These are phyloP conservation scores for Rhodamnia rubescens DNA, from an alignment of 345 rosid genomes.

Conservation along the genomic window DNA sequence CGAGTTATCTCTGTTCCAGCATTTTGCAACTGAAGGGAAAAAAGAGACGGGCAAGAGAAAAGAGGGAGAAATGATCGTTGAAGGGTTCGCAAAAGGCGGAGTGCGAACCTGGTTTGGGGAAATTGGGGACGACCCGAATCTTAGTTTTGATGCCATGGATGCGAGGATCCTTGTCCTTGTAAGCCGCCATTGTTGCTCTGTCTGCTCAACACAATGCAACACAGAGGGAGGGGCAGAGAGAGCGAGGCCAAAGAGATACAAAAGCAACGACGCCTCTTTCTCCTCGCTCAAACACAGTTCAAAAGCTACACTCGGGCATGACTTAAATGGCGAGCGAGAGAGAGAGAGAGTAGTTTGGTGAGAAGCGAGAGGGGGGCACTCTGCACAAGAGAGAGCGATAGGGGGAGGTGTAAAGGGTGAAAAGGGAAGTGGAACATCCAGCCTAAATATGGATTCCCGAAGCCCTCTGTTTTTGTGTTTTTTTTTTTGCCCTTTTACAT, in stretches of 20 bases:
- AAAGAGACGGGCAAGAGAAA: not conserved
- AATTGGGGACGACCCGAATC: conserved; percentile 86
- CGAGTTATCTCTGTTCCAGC: not conserved
- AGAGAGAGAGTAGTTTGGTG: not conserved
- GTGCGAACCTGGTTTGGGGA: conserved; percentile 32
- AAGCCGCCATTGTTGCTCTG: conserved; percentile 10
- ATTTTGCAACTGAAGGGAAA: not conserved
- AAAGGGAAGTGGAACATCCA: not conserved
- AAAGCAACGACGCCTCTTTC: not conserved
- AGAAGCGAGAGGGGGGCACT: not conserved
- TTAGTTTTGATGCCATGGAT: conserved; percentile 53
- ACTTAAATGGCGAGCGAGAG: not conserved
- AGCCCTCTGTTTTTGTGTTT: not conserved
- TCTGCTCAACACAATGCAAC: not conserved
- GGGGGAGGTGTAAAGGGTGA: not conserved
- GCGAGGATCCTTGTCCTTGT: conserved; percentile 59
- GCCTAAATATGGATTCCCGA: not conserved
- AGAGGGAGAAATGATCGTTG: not conserved
- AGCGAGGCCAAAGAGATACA: too few species aligned
- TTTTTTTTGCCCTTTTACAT: not conserved
- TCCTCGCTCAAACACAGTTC: not conserved
- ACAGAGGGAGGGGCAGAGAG: not conserved
- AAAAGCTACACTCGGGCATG: not conserved
- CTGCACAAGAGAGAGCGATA: not conserved
- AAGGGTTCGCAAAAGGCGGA: not conserved